Evolutionary conservation across 371 early-diverging fungal genomes (phyloP), one percentile per base, ranked within the genome.

Genomic region (Mortierella sp.): DNA sequence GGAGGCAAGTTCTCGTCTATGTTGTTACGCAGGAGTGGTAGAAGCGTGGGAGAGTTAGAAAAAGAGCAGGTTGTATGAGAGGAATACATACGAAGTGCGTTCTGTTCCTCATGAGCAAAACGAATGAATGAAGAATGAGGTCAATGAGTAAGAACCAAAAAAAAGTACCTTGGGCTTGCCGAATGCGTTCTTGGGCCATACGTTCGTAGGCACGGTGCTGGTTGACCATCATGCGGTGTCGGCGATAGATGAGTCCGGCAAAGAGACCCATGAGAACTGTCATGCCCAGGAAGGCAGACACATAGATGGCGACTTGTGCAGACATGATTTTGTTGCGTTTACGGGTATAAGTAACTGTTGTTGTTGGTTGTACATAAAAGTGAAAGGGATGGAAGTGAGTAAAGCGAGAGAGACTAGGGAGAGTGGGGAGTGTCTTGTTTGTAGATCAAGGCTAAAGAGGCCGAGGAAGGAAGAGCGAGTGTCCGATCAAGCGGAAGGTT

Each of bases 1-100:
- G 83, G 83, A 10, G 79, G 83, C 71, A 83, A 24, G 70, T 79
- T 79, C 27, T 55, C 55, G 11, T 78, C 78, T 82, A 72, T 27
- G 0, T 24, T 24, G 35, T 24, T 38, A 38, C 35, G 21, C 18
- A 68, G 3, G 10, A 41, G 35, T 24, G 14, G 29, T 5, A 60
- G 4, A 60, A 41, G 43, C 43, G 43, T 41, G 68, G 68, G 43
- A 65, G 16, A 56, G 32, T 63, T 35, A 32, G 63, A 12, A 4
- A 3, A 58, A 0, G 27, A 29, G 16, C 35, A 35, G 18, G 0
- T 29, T 1, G 35, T 29, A 60, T 14, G 32, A 21, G 38, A 65
- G 65, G 18, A 63, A 21, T 35, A 18, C 48, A 10, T 46, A 46
- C 14, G 14, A 46, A 46, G 46, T 46, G 46, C 46, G 11, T 46